phyloP scores from a whole-genome alignment of 768 basidiomycete species.

The Albatrellus ellisii region DNA sequence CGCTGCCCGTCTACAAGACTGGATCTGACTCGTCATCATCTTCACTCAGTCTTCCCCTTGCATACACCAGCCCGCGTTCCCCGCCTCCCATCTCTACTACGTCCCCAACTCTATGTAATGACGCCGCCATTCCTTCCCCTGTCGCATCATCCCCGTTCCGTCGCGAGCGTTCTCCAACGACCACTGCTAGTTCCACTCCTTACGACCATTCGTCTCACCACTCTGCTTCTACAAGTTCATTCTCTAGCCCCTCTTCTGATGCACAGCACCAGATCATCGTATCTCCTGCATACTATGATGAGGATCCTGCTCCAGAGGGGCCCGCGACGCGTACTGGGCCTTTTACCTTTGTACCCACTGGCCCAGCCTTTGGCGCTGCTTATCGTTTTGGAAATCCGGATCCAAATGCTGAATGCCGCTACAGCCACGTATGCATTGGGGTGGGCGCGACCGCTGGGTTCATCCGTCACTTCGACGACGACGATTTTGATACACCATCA shows the following conservation, averaged over 20 bases:
- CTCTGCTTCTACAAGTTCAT: neutral
- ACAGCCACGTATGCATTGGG: constrained; percentile 12
- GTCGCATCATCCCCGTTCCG: neutral
- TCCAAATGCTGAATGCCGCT: constrained; percentile 10
- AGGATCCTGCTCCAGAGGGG: constrained; percentile 30
- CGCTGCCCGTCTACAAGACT: constrained; percentile 3
- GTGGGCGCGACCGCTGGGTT: constrained; percentile 19
- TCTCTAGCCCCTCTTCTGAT: constrained; percentile 1
- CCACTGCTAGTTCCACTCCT: neutral
- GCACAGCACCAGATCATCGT: constrained; percentile 16
- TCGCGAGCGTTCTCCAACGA: too few relatives aligned
- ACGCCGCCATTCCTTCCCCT: neutral
- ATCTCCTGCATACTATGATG: constrained; percentile 32
- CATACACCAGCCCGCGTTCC: constrained; percentile 5
- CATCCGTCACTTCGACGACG: constrained; percentile 19
- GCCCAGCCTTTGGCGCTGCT: neutral
- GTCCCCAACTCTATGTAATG: neutral
- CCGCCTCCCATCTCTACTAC: neutral
- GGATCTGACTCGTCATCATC: constrained; percentile 7
- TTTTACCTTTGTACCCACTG: constrained; percentile 17
- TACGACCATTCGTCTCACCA: neutral
- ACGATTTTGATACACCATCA: constrained; percentile 5
- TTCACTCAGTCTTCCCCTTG: constrained; percentile 1
- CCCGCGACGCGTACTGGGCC: constrained; percentile 29
- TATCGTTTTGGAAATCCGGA: neutral